Evolutionary conservation across 345 rosid genomes (phyloP).

Genomic region (Boechera divaricarpa): DNA sequence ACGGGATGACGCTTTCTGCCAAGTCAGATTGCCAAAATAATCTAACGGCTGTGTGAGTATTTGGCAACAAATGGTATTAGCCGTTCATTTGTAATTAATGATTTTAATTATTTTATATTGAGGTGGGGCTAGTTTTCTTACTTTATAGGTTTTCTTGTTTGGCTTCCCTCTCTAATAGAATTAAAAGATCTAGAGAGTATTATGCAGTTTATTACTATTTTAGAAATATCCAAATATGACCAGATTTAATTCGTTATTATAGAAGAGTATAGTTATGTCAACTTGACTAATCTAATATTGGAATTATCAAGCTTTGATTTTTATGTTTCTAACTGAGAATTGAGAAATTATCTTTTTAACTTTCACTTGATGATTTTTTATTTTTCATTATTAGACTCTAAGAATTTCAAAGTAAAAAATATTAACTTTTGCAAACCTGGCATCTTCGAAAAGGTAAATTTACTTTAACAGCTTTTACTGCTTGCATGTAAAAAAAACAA

Average conservation of each 20-base stretch:
- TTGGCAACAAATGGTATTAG: constrained; percentile 31
- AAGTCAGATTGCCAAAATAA: constrained; percentile 52
- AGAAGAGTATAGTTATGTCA: constrained; percentile 14
- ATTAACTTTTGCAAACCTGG: background rate
- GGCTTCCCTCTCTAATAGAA: background rate
- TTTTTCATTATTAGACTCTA: background rate
- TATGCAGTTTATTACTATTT: background rate
- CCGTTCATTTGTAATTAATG: constrained; percentile 41
- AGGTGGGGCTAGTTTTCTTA: constrained; percentile 43
- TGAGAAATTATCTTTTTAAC: no score
- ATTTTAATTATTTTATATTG: constrained; percentile 29
- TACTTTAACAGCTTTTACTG: background rate
- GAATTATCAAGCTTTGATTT: background rate
- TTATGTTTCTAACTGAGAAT: no score
- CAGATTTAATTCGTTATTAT: constrained; percentile 1
- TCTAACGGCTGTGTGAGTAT: constrained; percentile 50
- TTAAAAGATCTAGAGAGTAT: background rate
- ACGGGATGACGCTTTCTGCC: constrained; percentile 55
- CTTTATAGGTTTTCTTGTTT: constrained; percentile 41
- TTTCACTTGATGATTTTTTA: no score
- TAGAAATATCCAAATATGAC: constrained; percentile 25
- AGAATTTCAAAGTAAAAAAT: background rate
- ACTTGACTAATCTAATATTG: constrained; percentile 17
- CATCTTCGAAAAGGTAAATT: background rate
- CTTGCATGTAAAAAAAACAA: background rate